These are phyloP conservation scores for Brassica juncea DNA, from an alignment of 345 rosid genomes.

Conservation along the genomic window DNA sequence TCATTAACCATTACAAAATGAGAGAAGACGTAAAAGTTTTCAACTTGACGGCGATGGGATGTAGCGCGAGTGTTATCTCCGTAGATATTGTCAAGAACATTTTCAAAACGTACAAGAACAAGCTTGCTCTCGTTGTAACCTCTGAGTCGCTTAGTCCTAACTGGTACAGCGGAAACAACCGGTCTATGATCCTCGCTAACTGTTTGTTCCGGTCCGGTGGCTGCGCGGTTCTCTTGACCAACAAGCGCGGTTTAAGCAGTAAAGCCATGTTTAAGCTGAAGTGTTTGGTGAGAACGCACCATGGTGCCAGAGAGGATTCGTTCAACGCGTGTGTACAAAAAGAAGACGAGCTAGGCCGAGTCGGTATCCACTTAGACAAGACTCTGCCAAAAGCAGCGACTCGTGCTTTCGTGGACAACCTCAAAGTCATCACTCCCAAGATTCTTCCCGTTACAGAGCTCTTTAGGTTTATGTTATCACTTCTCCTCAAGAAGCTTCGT, in stretches of 20 bases:
- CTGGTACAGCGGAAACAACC: constrained; percentile 71
- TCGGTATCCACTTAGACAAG: constrained; percentile 57
- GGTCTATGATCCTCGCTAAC: constrained; percentile 76
- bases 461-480: constrained; percentile 35
- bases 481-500: constrained; percentile 20
- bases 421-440: constrained; percentile 58
- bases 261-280: constrained; percentile 55
- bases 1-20: constrained; percentile 68
- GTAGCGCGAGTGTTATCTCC: constrained; percentile 62
- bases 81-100: constrained; percentile 55
- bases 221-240: constrained; percentile 61
- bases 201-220: constrained; percentile 77
- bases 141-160: constrained; percentile 65
- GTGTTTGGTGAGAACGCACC: constrained; percentile 55
- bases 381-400: constrained; percentile 58
- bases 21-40: constrained; percentile 59
- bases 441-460: constrained; percentile 54
- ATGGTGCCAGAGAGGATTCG: constrained; percentile 61
- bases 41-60: constrained; percentile 78
- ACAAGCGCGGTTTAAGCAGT: constrained; percentile 42
- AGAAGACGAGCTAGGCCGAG: constrained; percentile 57
- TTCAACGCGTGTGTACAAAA: constrained; percentile 58
- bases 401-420: constrained; percentile 54
- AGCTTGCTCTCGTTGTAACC: constrained; percentile 62
- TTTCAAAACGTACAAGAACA: constrained; percentile 53